A percentile compares a stretch with the other conserved stretches of the same genome.
phyloP scores from a whole-genome alignment of 306 rosid genomes.

The Sicyos edulis region DNA sequence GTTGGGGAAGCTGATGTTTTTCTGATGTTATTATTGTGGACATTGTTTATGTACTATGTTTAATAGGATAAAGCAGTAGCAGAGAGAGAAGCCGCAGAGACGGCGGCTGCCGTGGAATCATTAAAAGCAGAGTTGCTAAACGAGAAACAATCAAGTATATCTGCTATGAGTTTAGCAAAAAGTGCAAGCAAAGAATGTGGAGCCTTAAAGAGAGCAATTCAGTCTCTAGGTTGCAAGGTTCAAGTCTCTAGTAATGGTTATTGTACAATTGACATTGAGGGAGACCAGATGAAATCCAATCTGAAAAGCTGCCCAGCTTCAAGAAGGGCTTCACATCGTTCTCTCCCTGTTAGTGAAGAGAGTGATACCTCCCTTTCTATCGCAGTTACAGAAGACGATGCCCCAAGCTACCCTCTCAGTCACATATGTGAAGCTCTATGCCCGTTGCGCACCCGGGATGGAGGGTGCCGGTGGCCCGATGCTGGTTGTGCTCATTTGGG shows the following conservation, averaged over 20 bases:
- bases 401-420: constrained; percentile 30
- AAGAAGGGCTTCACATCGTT: constrained; percentile 34
- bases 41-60: background rate
- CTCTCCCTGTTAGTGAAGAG: constrained; percentile 34
- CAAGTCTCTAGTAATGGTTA: constrained; percentile 35
- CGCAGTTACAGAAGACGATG: constrained; percentile 36
- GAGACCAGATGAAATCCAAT: constrained; percentile 34
- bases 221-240: constrained; percentile 35
- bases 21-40: background rate
- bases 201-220: constrained; percentile 79
- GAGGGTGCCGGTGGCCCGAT: constrained; percentile 87
- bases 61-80: constrained; percentile 78
- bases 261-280: constrained; percentile 61
- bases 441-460: constrained; percentile 58
- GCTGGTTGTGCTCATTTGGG: constrained; percentile 76
- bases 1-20: background rate
- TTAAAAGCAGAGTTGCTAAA: constrained; percentile 53
- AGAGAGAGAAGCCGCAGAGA: constrained; percentile 66
- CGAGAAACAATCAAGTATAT: constrained; percentile 61
- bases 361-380: constrained; percentile 46
- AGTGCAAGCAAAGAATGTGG: constrained; percentile 59
- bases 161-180: constrained; percentile 45
- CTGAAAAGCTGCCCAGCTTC: constrained; percentile 36
- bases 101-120: constrained; percentile 45
- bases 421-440: constrained; percentile 69